phyloP scores from a whole-genome alignment of 495 filamentous ascomycete species.

The Trichodelitschia bisporula region DNA sequence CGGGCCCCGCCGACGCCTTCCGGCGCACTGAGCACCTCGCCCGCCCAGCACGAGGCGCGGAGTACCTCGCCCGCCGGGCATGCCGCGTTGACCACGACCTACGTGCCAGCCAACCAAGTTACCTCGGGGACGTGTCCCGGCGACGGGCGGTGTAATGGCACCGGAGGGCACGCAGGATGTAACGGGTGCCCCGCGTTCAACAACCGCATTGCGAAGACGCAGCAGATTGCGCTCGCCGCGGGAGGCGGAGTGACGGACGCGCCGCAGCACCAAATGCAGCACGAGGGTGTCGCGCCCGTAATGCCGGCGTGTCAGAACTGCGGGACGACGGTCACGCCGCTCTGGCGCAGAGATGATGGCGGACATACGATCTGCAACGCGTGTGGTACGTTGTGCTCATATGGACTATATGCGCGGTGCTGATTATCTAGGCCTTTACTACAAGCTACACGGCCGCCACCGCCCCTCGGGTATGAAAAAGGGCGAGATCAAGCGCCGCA shows the following conservation, averaged over 20 bases:
- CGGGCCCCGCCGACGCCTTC: slow-evolving; percentile 5
- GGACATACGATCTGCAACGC: slow-evolving; percentile 98
- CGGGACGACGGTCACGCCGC: slow-evolving; percentile 82
- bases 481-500: slow-evolving; percentile 81
- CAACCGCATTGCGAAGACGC: slow-evolving; percentile 79
- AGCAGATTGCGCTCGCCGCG: slow-evolving; percentile 35
- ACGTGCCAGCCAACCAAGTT: slow-evolving; percentile 48
- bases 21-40: slow-evolving; percentile 1
- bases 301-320: slow-evolving; percentile 94
- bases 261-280: slow-evolving; percentile 13
- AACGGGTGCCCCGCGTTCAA: slow-evolving; percentile 93
- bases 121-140: slow-evolving; percentile 76
- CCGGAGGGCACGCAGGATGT: slow-evolving; percentile 86
- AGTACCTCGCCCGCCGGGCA: slow-evolving; percentile 13
- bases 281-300: slow-evolving; percentile 18
- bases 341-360: slow-evolving; percentile 86
- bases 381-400: slow-evolving; percentile 46
- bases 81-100: too few species aligned
- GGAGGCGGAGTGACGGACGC: too few species aligned
- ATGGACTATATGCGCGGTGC: slow-evolving; percentile 3
- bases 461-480: slow-evolving; percentile 95
- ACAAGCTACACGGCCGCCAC: slow-evolving; percentile 86
- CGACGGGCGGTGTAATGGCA: slow-evolving; percentile 88
- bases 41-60: too few species aligned
- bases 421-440: slow-evolving; percentile 55